Evolutionary conservation across 768 basidiomycete genomes (phyloP).

Genomic region (Phanerodontia chrysosporium): DNA sequence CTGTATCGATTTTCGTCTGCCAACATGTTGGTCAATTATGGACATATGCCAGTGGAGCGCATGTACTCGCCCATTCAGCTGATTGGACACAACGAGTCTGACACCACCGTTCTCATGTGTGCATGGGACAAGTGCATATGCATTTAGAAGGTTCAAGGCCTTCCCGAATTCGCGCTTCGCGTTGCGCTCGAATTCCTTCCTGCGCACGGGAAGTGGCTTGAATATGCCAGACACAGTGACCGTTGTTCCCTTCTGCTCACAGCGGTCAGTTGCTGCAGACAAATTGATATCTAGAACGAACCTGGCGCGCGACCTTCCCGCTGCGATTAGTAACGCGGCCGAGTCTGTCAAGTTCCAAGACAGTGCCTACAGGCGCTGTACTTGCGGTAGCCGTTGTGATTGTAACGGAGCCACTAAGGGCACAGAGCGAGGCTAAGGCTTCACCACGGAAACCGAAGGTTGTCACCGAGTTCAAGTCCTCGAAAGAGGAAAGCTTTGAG

Average conservation of each 20-base stretch:
- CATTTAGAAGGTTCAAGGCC: conserved; percentile 73
- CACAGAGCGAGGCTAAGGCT: conserved; percentile 91
- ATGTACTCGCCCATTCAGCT: conserved; percentile 59
- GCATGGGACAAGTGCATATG: conserved; percentile 88
- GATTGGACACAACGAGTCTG: conserved; percentile 70
- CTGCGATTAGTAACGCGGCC: conserved; percentile 53
- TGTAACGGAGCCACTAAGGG: conserved; percentile 63
- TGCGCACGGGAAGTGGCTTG: conserved; percentile 77
- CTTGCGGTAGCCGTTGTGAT: conserved; percentile 70
- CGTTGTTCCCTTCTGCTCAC: conserved; percentile 78
- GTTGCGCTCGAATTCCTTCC: conserved; percentile 89
- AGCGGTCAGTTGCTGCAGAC: not conserved
- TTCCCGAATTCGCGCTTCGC: conserved; percentile 87
- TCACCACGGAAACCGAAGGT: conserved; percentile 97
- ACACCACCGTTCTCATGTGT: conserved; percentile 53
- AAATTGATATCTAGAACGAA: conserved; percentile 21
- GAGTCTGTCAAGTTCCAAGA: conserved; percentile 65
- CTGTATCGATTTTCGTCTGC: conserved; percentile 60
- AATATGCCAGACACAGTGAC: conserved; percentile 71
- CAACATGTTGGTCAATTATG: not conserved
- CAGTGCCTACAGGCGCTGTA: conserved; percentile 74
- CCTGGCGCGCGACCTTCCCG: conserved; percentile 74
- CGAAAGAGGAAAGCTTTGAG: conserved; percentile 78
- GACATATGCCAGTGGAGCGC: conserved; percentile 19
- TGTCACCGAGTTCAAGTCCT: conserved; percentile 64